Conservation (phyloP, 2,329 filamentous ascomycete species). For the Fusarium luffae region DNA sequence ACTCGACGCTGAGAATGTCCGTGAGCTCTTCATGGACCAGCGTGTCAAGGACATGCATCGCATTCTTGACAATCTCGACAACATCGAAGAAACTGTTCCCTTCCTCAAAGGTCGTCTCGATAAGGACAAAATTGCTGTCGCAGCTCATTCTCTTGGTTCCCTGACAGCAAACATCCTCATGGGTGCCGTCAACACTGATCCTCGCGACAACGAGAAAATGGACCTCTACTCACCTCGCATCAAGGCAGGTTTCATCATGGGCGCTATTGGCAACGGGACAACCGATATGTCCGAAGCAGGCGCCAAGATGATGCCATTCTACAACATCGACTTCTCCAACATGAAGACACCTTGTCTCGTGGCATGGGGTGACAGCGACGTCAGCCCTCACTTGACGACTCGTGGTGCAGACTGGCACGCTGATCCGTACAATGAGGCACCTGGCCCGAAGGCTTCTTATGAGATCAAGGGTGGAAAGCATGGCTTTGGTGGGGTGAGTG, state of each 20-base stretch:
- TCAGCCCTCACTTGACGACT: slow-evolving; percentile 33
- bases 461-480: slow-evolving; percentile 40
- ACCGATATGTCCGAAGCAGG: slow-evolving; percentile 26
- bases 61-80: slow-evolving; percentile 41
- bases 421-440: slow-evolving; percentile 36
- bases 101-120: slow-evolving; percentile 41
- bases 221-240: slow-evolving; percentile 33
- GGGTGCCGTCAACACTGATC: slow-evolving; percentile 39
- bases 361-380: slow-evolving; percentile 42
- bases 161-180: slow-evolving; percentile 36
- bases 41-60: slow-evolving; percentile 38
- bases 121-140: slow-evolving; percentile 37
- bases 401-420: slow-evolving; percentile 43
- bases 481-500: slow-evolving; percentile 43
- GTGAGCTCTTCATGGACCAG: slow-evolving; percentile 37
- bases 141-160: slow-evolving; percentile 43
- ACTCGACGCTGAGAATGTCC: slow-evolving; percentile 3
- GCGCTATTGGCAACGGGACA: slow-evolving; percentile 33
- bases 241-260: slow-evolving; percentile 44
- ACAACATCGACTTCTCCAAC: slow-evolving; percentile 30
- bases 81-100: slow-evolving; percentile 38
- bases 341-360: slow-evolving; percentile 39
- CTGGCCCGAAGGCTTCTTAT: slow-evolving; percentile 37
- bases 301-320: slow-evolving; percentile 33
- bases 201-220: slow-evolving; percentile 28